Base-by-base conservation (phyloP, 192 early-diverging fungal species). In the Entomortierella beljakovae region DNA sequence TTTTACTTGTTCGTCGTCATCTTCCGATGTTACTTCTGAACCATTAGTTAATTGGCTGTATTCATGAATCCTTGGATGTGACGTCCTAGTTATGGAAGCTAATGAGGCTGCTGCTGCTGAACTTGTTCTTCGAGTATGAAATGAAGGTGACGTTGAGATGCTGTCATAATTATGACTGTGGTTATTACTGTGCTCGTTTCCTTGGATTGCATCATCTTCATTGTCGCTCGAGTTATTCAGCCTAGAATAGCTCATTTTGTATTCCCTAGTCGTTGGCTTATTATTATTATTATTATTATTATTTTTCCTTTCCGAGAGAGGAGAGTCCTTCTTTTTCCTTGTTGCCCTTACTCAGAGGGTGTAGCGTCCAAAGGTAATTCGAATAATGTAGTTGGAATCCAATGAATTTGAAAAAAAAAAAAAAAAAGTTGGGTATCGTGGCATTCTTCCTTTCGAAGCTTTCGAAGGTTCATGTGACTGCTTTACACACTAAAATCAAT, bases 211-310 rank as follows among this genome's bases (percentile, higher is more conserved):
- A 25, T 64, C 66, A 33, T 77, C 74, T 25, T 74, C 71, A 38
- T 64, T 67, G 66, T 77, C 74, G 32, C 74, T 77, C n/a, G 61
- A 50, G 25, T 68, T 37, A 16, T 69, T 62, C 42, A 77, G 59
- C 46, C 74, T 61, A 31, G 32, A 65, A 69, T 77, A 77, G 55
- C 74, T 77, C 74, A 77, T 77, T 51, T 31, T 18, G 29, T 9
- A 18, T 59, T 31, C 50, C 28, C 26, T 55, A 10, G 6, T 33
- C 34, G 26, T 31, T 28, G 48, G 10, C 52, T 35, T 34, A 43
- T 54, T 25, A 22, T 54, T 9, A 18, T 9, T 9, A 23, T 52
- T 22, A 15, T 52, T 15, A 6, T 6, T 23, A 23, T 15, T n/a
- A 23, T n/a, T 23, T 52, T 52, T 52, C 50, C n/a, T n/a, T 23